Base-by-base conservation (phyloP, 2,329 filamentous ascomycete species). In the Phialophora chinensis region DNA sequence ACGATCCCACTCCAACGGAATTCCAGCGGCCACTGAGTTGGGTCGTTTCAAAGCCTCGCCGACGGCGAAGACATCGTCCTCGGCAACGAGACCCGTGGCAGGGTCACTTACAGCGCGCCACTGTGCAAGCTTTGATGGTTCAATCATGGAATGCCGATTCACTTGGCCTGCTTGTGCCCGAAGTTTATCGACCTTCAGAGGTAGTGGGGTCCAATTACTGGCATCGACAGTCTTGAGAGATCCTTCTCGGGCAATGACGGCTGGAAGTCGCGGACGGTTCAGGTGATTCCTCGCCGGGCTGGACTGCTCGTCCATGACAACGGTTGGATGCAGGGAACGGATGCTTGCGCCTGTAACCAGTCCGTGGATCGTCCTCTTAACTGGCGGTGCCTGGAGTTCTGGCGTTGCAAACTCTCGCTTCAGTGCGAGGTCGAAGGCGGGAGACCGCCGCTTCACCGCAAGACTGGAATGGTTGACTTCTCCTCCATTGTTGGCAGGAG, bases 21-120 rank as follows among this genome's bases (percentile, higher is more conserved):
- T 71, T n/a, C 66, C 67, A 14, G 66, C 73, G 2, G 71, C 66
- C 17, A 73, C 63, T 6, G 70, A 73, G 44, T 65, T 66, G 10
- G 72, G 70, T 56, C 72, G 57, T 31, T 63, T 59, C 14, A 55
- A 49, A 31, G n/a, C 49, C 17, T 31, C 27, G 56, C 23, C 61
- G 31, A 35, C n/a, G 20, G 25, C 60, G 23, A 50, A 57, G 59
- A 56, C 67, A 53, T 58, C 60, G 27, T 58, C 60, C 29, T 29
- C 58, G 59, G 12, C 60, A 59, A 23, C 60, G 42, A 23, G 60
- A 50, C 31, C 42, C 42, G 69, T 35, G 8, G 68, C 44, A 10
- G 71, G 63, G 29, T 69, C 66, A n/a, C 71, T 71, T 12, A 57
- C 66, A 12, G 66, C 56, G 31, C 69, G 62, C 54, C 42, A 60